Base-by-base conservation (phyloP, 352 stramenopile genomes). In the Phytopythium delawarense region DNA sequence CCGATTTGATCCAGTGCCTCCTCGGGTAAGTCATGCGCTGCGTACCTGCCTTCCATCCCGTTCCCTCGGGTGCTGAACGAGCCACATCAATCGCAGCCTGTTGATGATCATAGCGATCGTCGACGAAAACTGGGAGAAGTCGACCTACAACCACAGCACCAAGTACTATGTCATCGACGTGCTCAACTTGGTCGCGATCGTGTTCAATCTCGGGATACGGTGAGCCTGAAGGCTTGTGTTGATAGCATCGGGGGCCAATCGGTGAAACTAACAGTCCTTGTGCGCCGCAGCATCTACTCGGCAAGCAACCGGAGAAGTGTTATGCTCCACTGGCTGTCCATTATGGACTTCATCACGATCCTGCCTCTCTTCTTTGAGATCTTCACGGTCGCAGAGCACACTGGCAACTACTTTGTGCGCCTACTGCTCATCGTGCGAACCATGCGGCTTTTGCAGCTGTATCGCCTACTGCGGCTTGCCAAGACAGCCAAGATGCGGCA, bases 361-460 rank as follows among this genome's bases (percentile, higher is more conserved):
- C 34, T 88, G 7, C 76, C 83, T 12, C 66, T 89, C 6, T 35
- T 84, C 7, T 57, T 78, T 3, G 69, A 80, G 11, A 64, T 79
- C 32, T 51, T 66, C 13, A 65, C 69, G 5, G 64, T 60, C 23
- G 64, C 39, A 7, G 30, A 67, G 18, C 73, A 76, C 61, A 82
- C 71, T 25, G 51, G 28, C 40, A 53, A n/a, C 25, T 84, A 87
- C 52, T 52, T 77, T 7, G 82, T 84, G 37, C 74, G 81, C 11
- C 74, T 89, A 40, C 71, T 92, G 37, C 72, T 89, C 46, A 88
- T 85, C 70, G 60, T 87, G n/a, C 75, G 81, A n/a, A 74, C 76
- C 13, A 68, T 78, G 48, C 69, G 83, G 40, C 63, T 89, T 40
- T 49, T 92, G 16, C 81, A 88, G 56, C 69, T 88, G 16, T 92